phyloP scores from a whole-genome alignment of 2,329 filamentous ascomycete genomes.

The Phoma sp. region DNA sequence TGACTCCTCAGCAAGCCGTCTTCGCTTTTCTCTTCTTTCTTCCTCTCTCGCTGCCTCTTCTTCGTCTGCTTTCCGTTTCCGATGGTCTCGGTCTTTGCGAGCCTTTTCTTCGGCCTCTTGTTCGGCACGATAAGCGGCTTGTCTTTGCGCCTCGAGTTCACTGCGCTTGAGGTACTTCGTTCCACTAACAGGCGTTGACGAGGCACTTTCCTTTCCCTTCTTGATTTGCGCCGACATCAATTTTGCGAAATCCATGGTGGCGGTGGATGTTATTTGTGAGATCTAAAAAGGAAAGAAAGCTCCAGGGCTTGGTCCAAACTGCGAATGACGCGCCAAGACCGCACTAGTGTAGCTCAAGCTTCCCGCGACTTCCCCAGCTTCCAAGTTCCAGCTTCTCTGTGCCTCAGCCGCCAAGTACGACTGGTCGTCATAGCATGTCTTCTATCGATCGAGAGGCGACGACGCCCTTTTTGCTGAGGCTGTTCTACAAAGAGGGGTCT shows the following conservation, averaged over 20 bases:
- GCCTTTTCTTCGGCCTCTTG: constrained; percentile 76
- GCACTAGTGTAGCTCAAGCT: constrained; percentile 29
- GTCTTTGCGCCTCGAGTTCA: constrained; percentile 82
- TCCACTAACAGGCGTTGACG: constrained; percentile 39
- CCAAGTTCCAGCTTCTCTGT: not conserved
- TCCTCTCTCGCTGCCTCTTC: constrained; percentile 75
- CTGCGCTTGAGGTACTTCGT: constrained; percentile 82
- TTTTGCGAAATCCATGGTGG: constrained; percentile 88
- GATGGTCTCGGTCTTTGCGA: constrained; percentile 70
- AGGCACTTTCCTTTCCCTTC: constrained; percentile 68
- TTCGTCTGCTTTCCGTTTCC: constrained; percentile 89
- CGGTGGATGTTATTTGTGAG: not conserved
- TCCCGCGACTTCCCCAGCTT: constrained; percentile 9
- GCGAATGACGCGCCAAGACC: constrained; percentile 13
- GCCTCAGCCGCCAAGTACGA: too few species aligned
- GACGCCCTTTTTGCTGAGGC: constrained; percentile 81
- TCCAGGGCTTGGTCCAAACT: constrained; percentile 1
- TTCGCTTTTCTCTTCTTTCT: constrained; percentile 80
- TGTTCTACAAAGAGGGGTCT: constrained; percentile 78
- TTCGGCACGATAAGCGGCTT: constrained; percentile 80
- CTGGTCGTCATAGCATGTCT: constrained; percentile 37
- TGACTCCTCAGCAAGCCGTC: constrained; percentile 80
- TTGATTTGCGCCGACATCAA: constrained; percentile 93
- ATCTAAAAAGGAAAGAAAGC: not conserved
- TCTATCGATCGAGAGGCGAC: constrained; percentile 70